phyloP scores from a whole-genome alignment of 192 early-diverging fungal genomes.

The Rhizophlyctis rosea region DNA sequence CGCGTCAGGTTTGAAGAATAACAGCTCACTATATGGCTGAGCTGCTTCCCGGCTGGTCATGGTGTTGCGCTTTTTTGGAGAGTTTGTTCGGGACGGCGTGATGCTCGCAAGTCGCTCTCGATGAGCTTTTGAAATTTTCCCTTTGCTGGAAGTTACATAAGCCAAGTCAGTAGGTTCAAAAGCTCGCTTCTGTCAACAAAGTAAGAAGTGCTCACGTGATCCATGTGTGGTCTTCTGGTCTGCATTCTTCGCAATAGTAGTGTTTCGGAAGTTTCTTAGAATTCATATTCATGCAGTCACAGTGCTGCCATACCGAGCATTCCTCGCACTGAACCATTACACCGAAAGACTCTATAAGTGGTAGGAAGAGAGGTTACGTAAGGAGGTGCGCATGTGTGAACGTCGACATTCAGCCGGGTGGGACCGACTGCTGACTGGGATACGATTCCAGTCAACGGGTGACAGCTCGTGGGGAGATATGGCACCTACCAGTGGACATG shows the following conservation, averaged over 20 bases:
- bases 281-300: constrained; percentile 82
- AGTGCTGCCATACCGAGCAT: constrained; percentile 93
- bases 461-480: not conserved
- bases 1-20: constrained; percentile 17
- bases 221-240: constrained; percentile 74
- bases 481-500: constrained; percentile 47
- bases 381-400: not conserved
- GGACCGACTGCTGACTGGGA: not conserved
- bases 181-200: no score
- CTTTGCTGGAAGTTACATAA: no score
- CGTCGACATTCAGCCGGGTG: not conserved
- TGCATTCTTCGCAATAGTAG: constrained; percentile 91
- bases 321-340: constrained; percentile 91
- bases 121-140: no score
- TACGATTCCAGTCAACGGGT: not conserved
- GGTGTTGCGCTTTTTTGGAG: constrained; percentile 37
- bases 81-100: constrained; percentile 1
- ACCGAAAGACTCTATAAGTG: constrained; percentile 35
- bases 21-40: constrained; percentile 28
- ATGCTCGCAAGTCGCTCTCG: no score
- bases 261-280: constrained; percentile 78
- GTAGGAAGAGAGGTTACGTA: constrained; percentile 1
- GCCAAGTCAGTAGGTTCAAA: no score
- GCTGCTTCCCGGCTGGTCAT: constrained; percentile 41
- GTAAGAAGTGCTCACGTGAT: not conserved